phyloP scores from a whole-genome alignment of 371 early-diverging fungal genomes.

The Mucor lusitanicus region DNA sequence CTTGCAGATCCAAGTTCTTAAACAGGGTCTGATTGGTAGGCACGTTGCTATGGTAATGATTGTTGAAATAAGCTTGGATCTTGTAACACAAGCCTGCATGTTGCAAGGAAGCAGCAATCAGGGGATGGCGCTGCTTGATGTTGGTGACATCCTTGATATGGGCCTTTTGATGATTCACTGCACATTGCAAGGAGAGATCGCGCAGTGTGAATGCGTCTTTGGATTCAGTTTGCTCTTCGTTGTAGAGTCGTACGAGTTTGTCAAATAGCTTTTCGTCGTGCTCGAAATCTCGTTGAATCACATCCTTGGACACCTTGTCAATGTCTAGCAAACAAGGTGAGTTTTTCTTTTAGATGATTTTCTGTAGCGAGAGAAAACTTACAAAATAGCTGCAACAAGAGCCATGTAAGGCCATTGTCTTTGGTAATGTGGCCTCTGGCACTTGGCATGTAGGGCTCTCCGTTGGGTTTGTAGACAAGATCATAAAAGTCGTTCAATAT shows the following conservation, averaged over 20 bases:
- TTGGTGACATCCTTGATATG: constrained; percentile 67
- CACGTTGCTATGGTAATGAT: constrained; percentile 58
- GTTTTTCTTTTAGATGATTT: too few species aligned
- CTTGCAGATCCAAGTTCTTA: constrained; percentile 59
- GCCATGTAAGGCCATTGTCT: constrained; percentile 78
- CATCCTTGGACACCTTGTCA: constrained; percentile 59
- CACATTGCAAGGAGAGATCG: constrained; percentile 76
- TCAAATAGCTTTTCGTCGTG: constrained; percentile 74
- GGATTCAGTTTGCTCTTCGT: constrained; percentile 74
- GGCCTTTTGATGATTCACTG: constrained; percentile 66
- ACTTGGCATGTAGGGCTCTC: constrained; percentile 43
- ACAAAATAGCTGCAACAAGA: constrained; percentile 74
- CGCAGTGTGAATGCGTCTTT: constrained; percentile 76
- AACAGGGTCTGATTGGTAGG: constrained; percentile 57
- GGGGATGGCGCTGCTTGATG: constrained; percentile 77
- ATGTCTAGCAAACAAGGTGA: constrained; percentile 37
- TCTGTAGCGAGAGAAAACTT: constrained; percentile 13
- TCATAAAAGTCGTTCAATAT: constrained; percentile 65
- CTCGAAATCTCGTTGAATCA: constrained; percentile 65
- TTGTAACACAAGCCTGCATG: constrained; percentile 61
- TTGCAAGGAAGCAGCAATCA: constrained; percentile 65
- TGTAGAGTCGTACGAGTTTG: constrained; percentile 71
- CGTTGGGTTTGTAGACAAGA: constrained; percentile 59
- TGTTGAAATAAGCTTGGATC: constrained; percentile 53
- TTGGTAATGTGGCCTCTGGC: constrained; percentile 52